Evolutionary conservation across 495 filamentous ascomycete species (phyloP).

Genomic region (Talaromyces proteolyticus): DNA sequence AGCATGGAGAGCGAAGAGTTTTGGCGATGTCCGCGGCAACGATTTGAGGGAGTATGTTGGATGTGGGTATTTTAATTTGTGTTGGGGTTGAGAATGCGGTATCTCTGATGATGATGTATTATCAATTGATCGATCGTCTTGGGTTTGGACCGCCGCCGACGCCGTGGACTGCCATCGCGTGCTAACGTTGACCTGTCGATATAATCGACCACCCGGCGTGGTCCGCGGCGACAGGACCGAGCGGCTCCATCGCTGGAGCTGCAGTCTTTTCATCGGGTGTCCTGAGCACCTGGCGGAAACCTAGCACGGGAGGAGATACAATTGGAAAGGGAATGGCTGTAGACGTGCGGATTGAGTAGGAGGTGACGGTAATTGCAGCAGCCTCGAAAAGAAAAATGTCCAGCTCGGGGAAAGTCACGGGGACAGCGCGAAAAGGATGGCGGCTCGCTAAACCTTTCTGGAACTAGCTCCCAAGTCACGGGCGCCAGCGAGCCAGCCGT

Average conservation of each 20-base stretch:
- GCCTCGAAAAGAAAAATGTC: constrained; percentile 33
- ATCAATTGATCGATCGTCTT: constrained; percentile 14
- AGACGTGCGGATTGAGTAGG: neutral
- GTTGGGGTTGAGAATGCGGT: neutral
- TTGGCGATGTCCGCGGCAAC: constrained; percentile 64
- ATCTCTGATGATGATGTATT: constrained; percentile 12
- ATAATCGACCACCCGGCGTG: constrained; percentile 42
- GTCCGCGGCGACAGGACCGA: constrained; percentile 57
- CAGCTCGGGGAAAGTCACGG: constrained; percentile 40
- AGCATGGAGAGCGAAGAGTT: constrained; percentile 89
- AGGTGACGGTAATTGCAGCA: neutral
- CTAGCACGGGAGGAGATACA: neutral
- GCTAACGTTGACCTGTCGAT: constrained; percentile 32
- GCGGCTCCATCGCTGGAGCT: constrained; percentile 63
- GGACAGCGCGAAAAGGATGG: constrained; percentile 19
- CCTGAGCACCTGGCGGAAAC: neutral
- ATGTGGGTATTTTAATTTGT: constrained; percentile 44
- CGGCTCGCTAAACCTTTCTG: constrained; percentile 20
- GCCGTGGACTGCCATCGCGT: constrained; percentile 34
- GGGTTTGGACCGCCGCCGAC: constrained; percentile 22
- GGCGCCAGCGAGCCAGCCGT: constrained; percentile 19
- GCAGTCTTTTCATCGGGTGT: constrained; percentile 61
- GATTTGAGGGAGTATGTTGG: constrained; percentile 34
- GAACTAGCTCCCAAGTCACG: constrained; percentile 9
- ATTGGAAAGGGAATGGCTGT: neutral